phyloP scores from a whole-genome alignment of 1,284 basidiomycete genomes.

The Malassezia equina region DNA sequence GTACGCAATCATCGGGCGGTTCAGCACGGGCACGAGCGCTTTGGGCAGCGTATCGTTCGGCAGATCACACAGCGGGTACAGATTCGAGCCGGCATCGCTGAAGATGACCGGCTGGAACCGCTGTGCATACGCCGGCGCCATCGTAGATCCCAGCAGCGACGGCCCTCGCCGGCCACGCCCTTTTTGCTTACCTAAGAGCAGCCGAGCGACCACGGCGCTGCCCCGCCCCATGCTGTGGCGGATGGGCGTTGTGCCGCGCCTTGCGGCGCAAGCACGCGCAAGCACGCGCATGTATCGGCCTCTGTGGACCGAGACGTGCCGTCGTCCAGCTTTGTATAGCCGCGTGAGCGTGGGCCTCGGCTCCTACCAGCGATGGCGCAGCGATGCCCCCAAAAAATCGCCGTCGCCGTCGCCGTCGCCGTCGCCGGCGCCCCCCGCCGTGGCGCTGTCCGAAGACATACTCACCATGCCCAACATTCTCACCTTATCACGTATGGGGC shows the following conservation, averaged over 20 bases:
- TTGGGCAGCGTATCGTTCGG: conserved; percentile 25
- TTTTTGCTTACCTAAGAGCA: neutral
- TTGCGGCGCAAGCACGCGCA: neutral
- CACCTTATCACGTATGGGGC: conserved; percentile 71
- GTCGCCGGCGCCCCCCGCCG: neutral
- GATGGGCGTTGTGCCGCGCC: neutral
- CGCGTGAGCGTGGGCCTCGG: neutral
- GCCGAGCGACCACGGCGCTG: neutral
- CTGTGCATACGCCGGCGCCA: conserved; percentile 18
- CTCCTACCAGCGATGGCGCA: neutral
- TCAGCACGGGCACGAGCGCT: conserved; percentile 44
- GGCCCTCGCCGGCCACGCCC: neutral
- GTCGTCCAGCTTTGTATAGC: neutral
- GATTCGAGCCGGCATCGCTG: conserved; percentile 36
- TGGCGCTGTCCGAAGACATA: conserved; percentile 6
- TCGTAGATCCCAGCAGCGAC: neutral
- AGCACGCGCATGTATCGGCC: neutral
- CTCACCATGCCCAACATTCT: conserved; percentile 78
- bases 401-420: neutral
- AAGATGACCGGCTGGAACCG: conserved; percentile 42
- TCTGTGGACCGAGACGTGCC: neutral
- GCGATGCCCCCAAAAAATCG: no score
- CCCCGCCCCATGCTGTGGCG: neutral
- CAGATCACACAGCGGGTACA: conserved; percentile 40
- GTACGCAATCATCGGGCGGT: conserved; percentile 43